phyloP scores from a whole-genome alignment of 1,139 yeast genomes.

The Sugiyamaella xylanicola region DNA sequence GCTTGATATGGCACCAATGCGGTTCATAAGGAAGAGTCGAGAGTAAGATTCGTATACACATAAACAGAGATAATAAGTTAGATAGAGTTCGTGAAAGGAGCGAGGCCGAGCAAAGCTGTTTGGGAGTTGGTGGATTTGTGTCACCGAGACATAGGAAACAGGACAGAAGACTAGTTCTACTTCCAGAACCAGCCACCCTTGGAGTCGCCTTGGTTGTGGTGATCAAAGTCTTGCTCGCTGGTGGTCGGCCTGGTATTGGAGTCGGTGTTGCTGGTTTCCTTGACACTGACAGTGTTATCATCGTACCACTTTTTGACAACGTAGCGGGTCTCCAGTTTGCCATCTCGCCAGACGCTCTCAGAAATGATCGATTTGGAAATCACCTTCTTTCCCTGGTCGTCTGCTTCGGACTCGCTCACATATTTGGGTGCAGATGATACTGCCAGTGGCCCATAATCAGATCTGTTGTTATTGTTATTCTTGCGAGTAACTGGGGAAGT shows the following conservation, averaged over 20 bases:
- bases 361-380: constrained; percentile 56
- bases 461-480: neutral
- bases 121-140: neutral
- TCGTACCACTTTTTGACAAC: constrained; percentile 57
- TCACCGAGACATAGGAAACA: too few relatives aligned
- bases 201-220: neutral
- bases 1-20: neutral
- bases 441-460: neutral
- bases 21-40: constrained; percentile 9
- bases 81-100: neutral
- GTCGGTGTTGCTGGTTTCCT: constrained; percentile 36
- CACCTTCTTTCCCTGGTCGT: constrained; percentile 43
- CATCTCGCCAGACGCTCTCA: constrained; percentile 49
- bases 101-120: neutral
- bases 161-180: too few relatives aligned
- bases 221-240: neutral
- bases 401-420: constrained; percentile 34
- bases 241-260: constrained; percentile 7
- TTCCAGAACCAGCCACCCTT: constrained; percentile 40
- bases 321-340: constrained; percentile 57
- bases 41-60: constrained; percentile 8
- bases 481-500: neutral
- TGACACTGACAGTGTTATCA: constrained; percentile 60
- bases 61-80: too few relatives aligned
- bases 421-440: constrained; percentile 8